These are phyloP conservation scores for Gymnopilus junonius DNA, from an alignment of 768 basidiomycete species.

Conservation along the genomic window DNA sequence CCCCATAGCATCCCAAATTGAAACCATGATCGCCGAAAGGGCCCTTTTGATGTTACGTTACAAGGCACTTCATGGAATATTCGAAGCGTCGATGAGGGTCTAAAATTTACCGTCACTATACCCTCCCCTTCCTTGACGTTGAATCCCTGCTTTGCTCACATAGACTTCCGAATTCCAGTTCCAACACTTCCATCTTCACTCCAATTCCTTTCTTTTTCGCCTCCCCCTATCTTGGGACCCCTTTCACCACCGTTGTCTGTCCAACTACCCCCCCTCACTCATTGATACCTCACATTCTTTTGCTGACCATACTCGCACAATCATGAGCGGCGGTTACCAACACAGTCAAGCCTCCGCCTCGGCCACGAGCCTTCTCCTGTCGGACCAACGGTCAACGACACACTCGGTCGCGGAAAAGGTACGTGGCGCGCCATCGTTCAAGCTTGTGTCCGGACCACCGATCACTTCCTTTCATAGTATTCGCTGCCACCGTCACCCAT, in stretches of 20 bases:
- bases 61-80: neutral
- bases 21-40: neutral
- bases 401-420: slow-evolving; percentile 3
- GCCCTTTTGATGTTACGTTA: neutral
- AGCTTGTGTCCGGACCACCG: neutral
- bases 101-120: slow-evolving; percentile 1
- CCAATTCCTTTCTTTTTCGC: neutral
- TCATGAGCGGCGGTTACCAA: neutral
- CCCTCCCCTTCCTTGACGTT: neutral
- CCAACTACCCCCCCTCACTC: neutral
- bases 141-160: neutral
- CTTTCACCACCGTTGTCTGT: neutral
- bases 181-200: neutral
- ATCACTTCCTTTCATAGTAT: slow-evolving; percentile 20
- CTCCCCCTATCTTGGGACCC: neutral
- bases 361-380: slow-evolving; percentile 8
- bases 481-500: slow-evolving; percentile 40
- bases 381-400: neutral
- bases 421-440: neutral
- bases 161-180: neutral
- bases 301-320: neutral
- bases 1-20: neutral
- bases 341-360: slow-evolving; percentile 8
- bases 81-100: neutral
- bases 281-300: neutral